Evolutionary conservation across 2,329 filamentous ascomycete species (phyloP).

Genomic region (Xylaria hypoxylon): DNA sequence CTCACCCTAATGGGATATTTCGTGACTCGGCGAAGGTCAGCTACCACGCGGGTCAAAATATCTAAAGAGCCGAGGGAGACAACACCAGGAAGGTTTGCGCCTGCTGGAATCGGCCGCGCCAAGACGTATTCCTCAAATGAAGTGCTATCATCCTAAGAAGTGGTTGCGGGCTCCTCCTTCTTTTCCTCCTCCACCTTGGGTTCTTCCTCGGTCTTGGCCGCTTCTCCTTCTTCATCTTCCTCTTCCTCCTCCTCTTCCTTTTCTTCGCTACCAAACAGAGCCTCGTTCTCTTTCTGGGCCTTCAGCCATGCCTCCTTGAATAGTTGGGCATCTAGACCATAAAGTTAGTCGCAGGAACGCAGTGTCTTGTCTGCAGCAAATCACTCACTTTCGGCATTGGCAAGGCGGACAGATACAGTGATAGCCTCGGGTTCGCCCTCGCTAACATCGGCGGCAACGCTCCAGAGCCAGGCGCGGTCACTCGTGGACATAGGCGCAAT

Average conservation of each 20-base stretch:
- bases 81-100: slow-evolving; percentile 6
- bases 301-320: slow-evolving; percentile 99
- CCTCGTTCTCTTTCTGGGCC: slow-evolving; percentile 96
- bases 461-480: slow-evolving; percentile 99
- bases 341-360: slow-evolving; percentile 45
- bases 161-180: slow-evolving; percentile 44
- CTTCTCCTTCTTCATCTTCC: slow-evolving; percentile 41
- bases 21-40: slow-evolving; percentile 25
- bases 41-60: slow-evolving; percentile 16
- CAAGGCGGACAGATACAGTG: slow-evolving; percentile 96
- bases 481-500: slow-evolving; percentile 97
- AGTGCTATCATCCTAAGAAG: slow-evolving; percentile 27
- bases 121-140: slow-evolving; percentile 15
- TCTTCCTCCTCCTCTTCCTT: slow-evolving; percentile 46
- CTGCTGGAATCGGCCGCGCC: slow-evolving; percentile 16
- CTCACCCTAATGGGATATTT: slow-evolving; percentile 35
- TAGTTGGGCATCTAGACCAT: slow-evolving; percentile 82
- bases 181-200: slow-evolving; percentile 46
- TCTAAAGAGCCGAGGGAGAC: slow-evolving; percentile 26
- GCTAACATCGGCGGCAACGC: slow-evolving; percentile 95
- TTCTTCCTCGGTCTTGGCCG: slow-evolving; percentile 48
- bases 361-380: not conserved
- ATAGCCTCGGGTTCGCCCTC: slow-evolving; percentile 97
- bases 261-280: slow-evolving; percentile 70
- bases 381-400: slow-evolving; percentile 92